Evolutionary conservation across 495 filamentous ascomycete species (phyloP).

Genomic region (Tuber magnatum): DNA sequence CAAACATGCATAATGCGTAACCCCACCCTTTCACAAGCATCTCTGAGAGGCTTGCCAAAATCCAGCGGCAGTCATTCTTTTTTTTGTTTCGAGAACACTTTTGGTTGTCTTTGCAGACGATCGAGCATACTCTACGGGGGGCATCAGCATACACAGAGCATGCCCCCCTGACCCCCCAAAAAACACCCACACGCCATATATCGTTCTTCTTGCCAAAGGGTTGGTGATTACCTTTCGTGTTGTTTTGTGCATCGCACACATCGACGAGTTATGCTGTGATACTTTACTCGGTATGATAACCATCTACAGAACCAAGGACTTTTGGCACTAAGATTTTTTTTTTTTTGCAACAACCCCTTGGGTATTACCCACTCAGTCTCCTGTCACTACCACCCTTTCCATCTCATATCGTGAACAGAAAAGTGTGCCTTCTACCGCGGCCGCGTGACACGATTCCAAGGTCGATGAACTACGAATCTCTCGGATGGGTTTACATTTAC

Average conservation of each 20-base stretch:
- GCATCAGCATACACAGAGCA: neutral
- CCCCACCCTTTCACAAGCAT: neutral
- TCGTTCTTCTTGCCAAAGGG: neutral
- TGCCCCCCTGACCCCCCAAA: neutral
- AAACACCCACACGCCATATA: neutral
- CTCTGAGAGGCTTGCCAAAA: too few species aligned
- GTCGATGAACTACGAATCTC: neutral
- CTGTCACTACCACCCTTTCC: neutral
- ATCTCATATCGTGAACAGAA: neutral
- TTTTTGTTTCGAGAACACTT: neutral
- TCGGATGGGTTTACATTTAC: neutral
- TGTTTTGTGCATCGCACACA: neutral
- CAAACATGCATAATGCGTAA: neutral
- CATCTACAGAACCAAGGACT: neutral
- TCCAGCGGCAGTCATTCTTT: neutral
- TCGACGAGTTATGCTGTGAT: neutral
- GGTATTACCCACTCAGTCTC: neutral
- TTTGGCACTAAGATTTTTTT: neutral
- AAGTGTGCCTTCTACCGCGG: neutral
- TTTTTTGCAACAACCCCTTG: neutral
- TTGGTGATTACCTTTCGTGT: neutral
- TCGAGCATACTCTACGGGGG: neutral
- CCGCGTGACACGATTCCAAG: neutral
- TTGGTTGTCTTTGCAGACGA: neutral
- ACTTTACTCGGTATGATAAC: neutral